phyloP scores from a whole-genome alignment of 495 filamentous ascomycete genomes.

The Aspergillus bridgeri region DNA sequence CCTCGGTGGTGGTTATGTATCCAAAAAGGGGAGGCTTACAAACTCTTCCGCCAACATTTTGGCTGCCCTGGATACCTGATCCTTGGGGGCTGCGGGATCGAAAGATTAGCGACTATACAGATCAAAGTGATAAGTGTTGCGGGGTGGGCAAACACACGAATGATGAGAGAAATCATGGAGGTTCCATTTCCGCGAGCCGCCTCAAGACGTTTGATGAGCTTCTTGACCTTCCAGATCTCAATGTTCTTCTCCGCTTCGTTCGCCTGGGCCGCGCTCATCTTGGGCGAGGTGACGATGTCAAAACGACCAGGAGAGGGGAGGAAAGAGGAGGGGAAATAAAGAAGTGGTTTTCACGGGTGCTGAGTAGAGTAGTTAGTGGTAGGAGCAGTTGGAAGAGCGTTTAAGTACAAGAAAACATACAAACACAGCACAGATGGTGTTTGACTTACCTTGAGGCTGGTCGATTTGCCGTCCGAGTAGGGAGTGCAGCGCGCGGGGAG shows the following conservation, averaged over 20 bases:
- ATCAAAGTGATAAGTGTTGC: slow-evolving; percentile 14
- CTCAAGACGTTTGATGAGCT: slow-evolving; percentile 93
- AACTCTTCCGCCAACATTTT: slow-evolving; percentile 99
- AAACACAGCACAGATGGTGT: not conserved
- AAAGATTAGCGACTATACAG: slow-evolving; percentile 16
- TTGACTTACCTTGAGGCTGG: slow-evolving; percentile 23
- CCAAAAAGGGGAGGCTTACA: slow-evolving; percentile 49
- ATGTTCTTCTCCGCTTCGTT: slow-evolving; percentile 99
- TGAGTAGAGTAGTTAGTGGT: slow-evolving; percentile 7
- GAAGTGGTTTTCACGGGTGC: slow-evolving; percentile 8
- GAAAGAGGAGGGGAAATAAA: slow-evolving; percentile 12
- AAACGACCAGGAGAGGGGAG: slow-evolving; percentile 27
- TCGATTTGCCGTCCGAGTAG: slow-evolving; percentile 35
- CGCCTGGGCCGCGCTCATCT: slow-evolving; percentile 82
- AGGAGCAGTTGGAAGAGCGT: not conserved
- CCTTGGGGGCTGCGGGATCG: slow-evolving; percentile 72
- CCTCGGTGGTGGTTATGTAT: not conserved
- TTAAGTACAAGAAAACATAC: not conserved
- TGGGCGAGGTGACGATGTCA: slow-evolving; percentile 48
- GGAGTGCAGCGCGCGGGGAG: slow-evolving; percentile 22
- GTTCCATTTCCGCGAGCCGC: slow-evolving; percentile 93
- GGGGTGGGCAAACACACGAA: slow-evolving; percentile 59
- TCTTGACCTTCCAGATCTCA: slow-evolving; percentile 87
- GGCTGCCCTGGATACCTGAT: slow-evolving; percentile 91
- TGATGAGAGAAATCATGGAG: slow-evolving; percentile 98